Evolutionary conservation across 2,329 filamentous ascomycete species (phyloP), one percentile per base, ranked within the genome.

Genomic region (Mycosphaerella sp.): DNA sequence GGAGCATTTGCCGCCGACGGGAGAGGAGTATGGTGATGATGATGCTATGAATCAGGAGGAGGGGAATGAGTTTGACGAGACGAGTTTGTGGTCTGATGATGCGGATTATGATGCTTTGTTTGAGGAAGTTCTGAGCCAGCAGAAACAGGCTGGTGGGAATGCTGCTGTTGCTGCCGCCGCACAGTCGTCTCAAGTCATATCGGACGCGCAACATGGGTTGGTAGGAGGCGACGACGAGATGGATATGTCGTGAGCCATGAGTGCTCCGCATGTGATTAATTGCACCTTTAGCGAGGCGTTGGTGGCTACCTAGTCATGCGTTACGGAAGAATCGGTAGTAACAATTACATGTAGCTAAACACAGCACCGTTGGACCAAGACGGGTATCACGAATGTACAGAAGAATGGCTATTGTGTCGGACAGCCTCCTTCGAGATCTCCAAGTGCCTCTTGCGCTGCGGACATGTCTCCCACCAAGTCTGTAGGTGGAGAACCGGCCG

Each of bases 391-490:
- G 54, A 57, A 61, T 57, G 48, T 55, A 60, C 53, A 60, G 40
- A 50, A 4, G 40, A 43, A 45, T 14, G 51, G 26, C 62, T 59
- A 85, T 72, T 85, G 82, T 62, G 80, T 81, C 9, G 80, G 79
- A 70, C 83, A 86, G 39, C 82, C 80, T 32, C 76, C 72, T 46
- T 83, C 78, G 49, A 81, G 70, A 57, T 79, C 79, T 38, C 74
- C 72, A 6, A 79, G 69, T 32, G 77, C 76, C 60, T 92, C 88
- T 67, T 92, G 88, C 14, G 87, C 86, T 47, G 87, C 86, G 52
- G 85, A 84, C 81, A 95, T 86, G 68, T 95, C 89, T 53, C 91
- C 92, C 12, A 98, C 87, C 14, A 98, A 76, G 70, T 97, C 93
- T 38, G 88, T 80, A 0, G 93, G 93, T 43, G 93, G 93, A 17